phyloP scores from a whole-genome alignment of 306 rosid genomes.

The Cercis canadensis region DNA sequence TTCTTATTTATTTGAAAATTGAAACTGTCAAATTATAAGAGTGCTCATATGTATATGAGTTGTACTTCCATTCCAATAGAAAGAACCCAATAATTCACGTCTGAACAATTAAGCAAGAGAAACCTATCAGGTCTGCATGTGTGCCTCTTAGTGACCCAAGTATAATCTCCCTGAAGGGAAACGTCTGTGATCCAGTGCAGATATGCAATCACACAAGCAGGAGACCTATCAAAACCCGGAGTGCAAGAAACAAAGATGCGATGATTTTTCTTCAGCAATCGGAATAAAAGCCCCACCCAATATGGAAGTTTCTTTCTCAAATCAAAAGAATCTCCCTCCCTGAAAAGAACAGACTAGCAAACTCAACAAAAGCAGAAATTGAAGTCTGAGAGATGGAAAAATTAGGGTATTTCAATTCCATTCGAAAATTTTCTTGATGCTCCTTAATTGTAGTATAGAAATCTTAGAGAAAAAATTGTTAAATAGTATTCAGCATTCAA shows the following conservation, averaged over 20 bases:
- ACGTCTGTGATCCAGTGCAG: constrained; percentile 97
- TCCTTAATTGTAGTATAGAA: constrained; percentile 14
- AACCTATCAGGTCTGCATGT: constrained; percentile 95
- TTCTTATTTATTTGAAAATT: background rate
- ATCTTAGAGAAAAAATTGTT: background rate
- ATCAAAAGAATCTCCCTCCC: constrained; percentile 94
- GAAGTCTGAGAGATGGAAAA: constrained; percentile 23
- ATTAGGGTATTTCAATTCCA: constrained; percentile 23
- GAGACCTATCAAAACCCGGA: constrained; percentile 94
- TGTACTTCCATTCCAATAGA: no score
- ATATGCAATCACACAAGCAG: constrained; percentile 94
- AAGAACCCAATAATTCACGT: no score
- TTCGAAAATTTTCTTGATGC: constrained; percentile 30
- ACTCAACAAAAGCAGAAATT: constrained; percentile 34
- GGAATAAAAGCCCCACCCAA: constrained; percentile 80
- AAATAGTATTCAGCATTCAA: constrained; percentile 1
- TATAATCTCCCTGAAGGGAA: constrained; percentile 93
- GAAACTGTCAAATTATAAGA: background rate
- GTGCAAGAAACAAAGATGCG: constrained; percentile 89
- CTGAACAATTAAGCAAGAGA: constrained; percentile 31
- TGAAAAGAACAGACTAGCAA: constrained; percentile 48
- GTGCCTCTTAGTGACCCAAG: constrained; percentile 91
- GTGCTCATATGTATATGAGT: constrained; percentile 9
- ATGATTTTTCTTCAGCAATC: constrained; percentile 82
- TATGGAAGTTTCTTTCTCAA: constrained; percentile 93